A percentile compares a stretch with the other conserved stretches of the same genome.
These are phyloP conservation scores for Calycina herbarum DNA, from an alignment of 2,329 filamentous ascomycete genomes.

Conservation along the genomic window DNA sequence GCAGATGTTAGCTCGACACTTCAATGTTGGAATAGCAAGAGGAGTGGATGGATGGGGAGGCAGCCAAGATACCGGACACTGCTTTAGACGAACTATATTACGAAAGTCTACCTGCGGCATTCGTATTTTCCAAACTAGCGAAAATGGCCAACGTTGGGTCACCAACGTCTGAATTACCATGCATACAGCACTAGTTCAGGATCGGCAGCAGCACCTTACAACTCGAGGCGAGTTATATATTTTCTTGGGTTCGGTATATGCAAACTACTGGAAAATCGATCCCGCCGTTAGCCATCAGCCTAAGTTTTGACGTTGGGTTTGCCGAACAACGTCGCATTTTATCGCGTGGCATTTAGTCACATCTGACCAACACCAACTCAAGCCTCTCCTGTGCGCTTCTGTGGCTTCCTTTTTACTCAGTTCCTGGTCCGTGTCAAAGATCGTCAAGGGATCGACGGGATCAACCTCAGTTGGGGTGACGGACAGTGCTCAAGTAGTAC, in stretches of 20 bases:
- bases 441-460: neutral
- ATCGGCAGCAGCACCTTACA: neutral
- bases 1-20: neutral
- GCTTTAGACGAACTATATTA: neutral
- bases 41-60: neutral
- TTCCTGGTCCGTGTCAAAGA: constrained; percentile 1
- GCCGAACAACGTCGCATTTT: neutral
- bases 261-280: neutral
- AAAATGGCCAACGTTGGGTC: neutral
- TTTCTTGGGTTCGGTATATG: neutral
- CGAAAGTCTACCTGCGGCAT: neutral
- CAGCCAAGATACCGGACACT: neutral
- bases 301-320: neutral
- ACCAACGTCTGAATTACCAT: neutral
- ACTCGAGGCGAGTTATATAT: neutral
- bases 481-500: neutral
- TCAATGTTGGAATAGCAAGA: neutral
- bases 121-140: neutral
- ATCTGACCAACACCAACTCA: no score
- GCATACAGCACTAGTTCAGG: neutral
- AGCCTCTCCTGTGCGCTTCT: no score
- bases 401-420: neutral
- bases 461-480: neutral
- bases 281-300: neutral
- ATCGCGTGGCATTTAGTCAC: neutral